Evolutionary conservation across 2,329 filamentous ascomycete genomes (phyloP).

Genomic region (Paecilomyces niveus): DNA sequence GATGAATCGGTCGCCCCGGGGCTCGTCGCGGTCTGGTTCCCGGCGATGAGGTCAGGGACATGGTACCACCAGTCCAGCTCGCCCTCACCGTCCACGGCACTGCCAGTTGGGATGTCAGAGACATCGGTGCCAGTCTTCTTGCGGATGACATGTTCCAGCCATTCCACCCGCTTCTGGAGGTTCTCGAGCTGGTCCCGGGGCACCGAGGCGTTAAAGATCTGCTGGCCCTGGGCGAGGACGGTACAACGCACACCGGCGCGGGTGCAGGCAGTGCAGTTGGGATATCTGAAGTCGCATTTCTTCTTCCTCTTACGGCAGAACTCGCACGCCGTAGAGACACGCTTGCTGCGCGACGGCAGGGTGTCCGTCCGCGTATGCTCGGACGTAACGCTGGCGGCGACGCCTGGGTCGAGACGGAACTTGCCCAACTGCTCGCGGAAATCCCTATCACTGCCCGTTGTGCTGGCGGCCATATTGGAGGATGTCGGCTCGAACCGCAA

Average conservation of each 20-base stretch:
- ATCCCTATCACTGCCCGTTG: not conserved
- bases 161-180: slow-evolving; percentile 32
- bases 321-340: slow-evolving; percentile 33
- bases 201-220: slow-evolving; percentile 29
- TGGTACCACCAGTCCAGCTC: slow-evolving; percentile 33
- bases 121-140: slow-evolving; percentile 28
- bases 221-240: slow-evolving; percentile 30
- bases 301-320: slow-evolving; percentile 36
- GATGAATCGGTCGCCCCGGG: slow-evolving; percentile 14
- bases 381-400: not conserved
- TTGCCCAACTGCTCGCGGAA: not conserved
- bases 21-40: slow-evolving; percentile 14
- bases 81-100: slow-evolving; percentile 23
- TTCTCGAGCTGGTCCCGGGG: slow-evolving; percentile 34
- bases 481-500: not conserved
- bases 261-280: slow-evolving; percentile 33
- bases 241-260: slow-evolving; percentile 34
- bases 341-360: slow-evolving; percentile 14
- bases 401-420: not conserved
- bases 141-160: slow-evolving; percentile 30
- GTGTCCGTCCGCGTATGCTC: not conserved
- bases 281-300: slow-evolving; percentile 36
- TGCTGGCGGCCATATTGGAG: not conserved
- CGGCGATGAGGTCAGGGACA: slow-evolving; percentile 28
- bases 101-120: slow-evolving; percentile 25